Conservation (phyloP, 2,329 filamentous ascomycete genomes). For the Leptographium lundbergii region DNA sequence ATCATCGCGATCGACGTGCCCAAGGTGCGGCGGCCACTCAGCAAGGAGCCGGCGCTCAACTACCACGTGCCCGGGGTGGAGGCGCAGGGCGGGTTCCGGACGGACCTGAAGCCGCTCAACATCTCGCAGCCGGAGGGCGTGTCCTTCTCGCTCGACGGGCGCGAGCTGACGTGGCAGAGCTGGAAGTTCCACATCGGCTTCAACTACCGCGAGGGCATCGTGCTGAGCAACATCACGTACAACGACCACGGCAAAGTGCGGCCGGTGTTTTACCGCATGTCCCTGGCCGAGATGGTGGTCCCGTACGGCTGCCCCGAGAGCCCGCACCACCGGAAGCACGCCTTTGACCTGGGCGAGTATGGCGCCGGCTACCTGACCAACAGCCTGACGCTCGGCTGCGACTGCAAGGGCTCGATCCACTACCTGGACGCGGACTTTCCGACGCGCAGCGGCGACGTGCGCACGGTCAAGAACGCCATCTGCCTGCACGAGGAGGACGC, state of each 20-base stretch:
- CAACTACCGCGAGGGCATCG: slow-evolving; percentile 87
- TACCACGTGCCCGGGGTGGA: slow-evolving; percentile 67
- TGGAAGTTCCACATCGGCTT: slow-evolving; percentile 90
- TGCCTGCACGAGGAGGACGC: slow-evolving; percentile 92
- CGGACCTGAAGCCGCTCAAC: slow-evolving; percentile 66
- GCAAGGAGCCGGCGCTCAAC: slow-evolving; percentile 59
- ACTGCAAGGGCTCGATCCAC: slow-evolving; percentile 83
- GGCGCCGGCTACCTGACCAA: slow-evolving; percentile 78
- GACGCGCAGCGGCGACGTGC: slow-evolving; percentile 59
- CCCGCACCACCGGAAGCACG: slow-evolving; percentile 70
- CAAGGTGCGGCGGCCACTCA: slow-evolving; percentile 61
- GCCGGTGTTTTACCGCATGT: slow-evolving; percentile 79
- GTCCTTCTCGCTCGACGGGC: slow-evolving; percentile 55
- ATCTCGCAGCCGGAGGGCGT: slow-evolving; percentile 70
- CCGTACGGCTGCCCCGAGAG: slow-evolving; percentile 74
- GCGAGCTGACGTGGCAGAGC: slow-evolving; percentile 77
- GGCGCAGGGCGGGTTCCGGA: slow-evolving; percentile 61
- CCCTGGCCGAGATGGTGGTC: slow-evolving; percentile 86
- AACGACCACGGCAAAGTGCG: slow-evolving; percentile 70
- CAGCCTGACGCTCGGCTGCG: slow-evolving; percentile 61
- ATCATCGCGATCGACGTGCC: slow-evolving; percentile 80
- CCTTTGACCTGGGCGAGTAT: slow-evolving; percentile 63
- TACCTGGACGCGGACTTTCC: slow-evolving; percentile 85
- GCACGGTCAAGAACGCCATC: slow-evolving; percentile 83
- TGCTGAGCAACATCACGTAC: slow-evolving; percentile 80